Base-by-base conservation (phyloP, 805 yeast genomes). In the Candida coleopterorum region DNA sequence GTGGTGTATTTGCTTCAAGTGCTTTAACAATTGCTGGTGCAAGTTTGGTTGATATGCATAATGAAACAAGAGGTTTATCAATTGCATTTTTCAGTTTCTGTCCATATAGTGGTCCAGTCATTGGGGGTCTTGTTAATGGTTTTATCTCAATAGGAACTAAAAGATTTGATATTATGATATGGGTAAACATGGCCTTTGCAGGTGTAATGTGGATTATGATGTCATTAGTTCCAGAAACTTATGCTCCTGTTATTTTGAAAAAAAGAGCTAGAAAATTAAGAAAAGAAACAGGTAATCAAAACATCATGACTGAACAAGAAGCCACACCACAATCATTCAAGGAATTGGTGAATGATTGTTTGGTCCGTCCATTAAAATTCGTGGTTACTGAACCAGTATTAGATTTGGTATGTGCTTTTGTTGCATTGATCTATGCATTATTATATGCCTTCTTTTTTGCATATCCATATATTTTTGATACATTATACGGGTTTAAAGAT, bases 401-500 rank as follows among this genome's bases (percentile, higher is more conserved):
- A 50, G 93, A 79, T 52, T 65, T 86, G 47, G 77, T 88, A 70
- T 86, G 95, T 59, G 75, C 77, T 49, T 88, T 86, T 60, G 90
- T 88, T 42, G 88, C 94, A 45, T 71, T 88, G 56, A 86, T 88
- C 58, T 88, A 88, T 65, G 81, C 96, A n/a, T 70, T 88, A 55
- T 69, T 88, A 35, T 88, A 88, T 53, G 96, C 95, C 9, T 88
- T 88, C 69, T 88, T 88, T 78, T 88, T 87, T 64, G 96, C 97
- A 0, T 88, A 84, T 62, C 97, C 97, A 4, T 95, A 82, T 36
- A 85, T 88, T 35, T 88, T 88, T 58, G 74, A 71, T 38, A 83
- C 79, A 38, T 70, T 87, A 37, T 85, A 88, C 52, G 86, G 79
- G 32, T 87, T 70, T 60, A 70, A 80, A 46, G 95, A 86, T 58